Evolutionary conservation across 2,329 filamentous ascomycete species (phyloP).

Genomic region (Fusarium gaditjirri): DNA sequence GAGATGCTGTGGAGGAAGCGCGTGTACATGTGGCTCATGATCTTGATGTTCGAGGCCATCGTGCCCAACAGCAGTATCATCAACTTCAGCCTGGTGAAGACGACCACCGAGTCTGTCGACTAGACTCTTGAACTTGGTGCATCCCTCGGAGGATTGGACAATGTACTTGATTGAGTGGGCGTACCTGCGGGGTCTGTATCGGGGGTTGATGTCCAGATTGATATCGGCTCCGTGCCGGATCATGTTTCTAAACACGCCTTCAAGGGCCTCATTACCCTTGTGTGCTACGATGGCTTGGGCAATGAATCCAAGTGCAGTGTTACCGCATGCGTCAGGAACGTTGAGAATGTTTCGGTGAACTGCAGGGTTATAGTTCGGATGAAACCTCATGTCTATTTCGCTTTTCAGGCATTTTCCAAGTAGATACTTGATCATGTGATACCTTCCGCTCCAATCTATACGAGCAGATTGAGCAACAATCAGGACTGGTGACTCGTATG

Average conservation of each 20-base stretch:
- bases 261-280: neutral
- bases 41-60: neutral
- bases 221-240: neutral
- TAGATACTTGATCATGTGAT: neutral
- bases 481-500: neutral
- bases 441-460: slow-evolving; percentile 1
- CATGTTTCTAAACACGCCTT: neutral
- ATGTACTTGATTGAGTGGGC: neutral
- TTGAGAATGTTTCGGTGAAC: neutral
- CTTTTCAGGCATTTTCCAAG: neutral
- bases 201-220: slow-evolving; percentile 4
- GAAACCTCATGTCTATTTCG: neutral
- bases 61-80: neutral
- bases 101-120: neutral
- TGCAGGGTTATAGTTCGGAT: neutral
- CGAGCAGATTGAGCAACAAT: neutral
- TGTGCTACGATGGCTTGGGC: neutral
- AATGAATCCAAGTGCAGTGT: neutral
- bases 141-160: neutral
- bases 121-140: neutral
- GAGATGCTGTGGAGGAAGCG: neutral
- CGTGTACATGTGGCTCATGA: neutral
- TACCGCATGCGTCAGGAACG: neutral
- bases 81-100: slow-evolving; percentile 1
- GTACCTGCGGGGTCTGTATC: neutral